Evolutionary conservation across 176 grass and related monocot species (phyloP), one percentile per base, ranked within the genome.

Genomic region (Musa schizocarpa): DNA sequence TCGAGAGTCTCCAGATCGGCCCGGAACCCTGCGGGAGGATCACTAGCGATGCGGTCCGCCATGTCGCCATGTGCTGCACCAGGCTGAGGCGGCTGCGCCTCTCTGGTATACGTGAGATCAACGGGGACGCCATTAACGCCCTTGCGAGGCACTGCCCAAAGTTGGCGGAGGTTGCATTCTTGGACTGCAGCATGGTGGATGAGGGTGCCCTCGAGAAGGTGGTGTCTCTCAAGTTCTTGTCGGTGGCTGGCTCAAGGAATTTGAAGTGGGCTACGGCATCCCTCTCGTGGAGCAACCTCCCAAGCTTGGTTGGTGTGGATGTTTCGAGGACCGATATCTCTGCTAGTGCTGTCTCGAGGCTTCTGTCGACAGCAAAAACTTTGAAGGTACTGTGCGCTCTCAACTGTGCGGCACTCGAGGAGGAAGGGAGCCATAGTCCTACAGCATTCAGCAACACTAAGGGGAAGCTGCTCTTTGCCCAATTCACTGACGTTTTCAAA

Each of bases 181-280:
- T 99, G 10, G 96, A 99, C 74, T 99, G 96, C 8, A 91, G 91
- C 20, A 75, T 54, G 10, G 52, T 99, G 5, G 91, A 99, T 54
- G 91, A 92, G 85, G 81, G 72, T 4, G 91, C 88, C 14, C 63
- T 99, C 23, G 91, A 81, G 13, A 81, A 74, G 24, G 85, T 99
- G 76, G 68, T 57, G 54, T 92, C 96, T 10, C 79, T 99, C 55
- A 85, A 86, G 9, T 92, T 99, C 69, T 83, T 99, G 63, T 95
- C 96, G 1, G 79, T 99, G 16, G 82, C 91, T 25, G 96, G 96
- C 58, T 95, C 90, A 63, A 87, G 83, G 77, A 95, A 77, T 78
- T 52, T 95, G 74, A 87, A 92, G 72, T 99, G 96, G 96, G 86
- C 88, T 66, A 94, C 84, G 17, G 96, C 91, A 52, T 92, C 91